These are phyloP conservation scores for Sanghuangporus sanghuang DNA, from an alignment of 1,284 basidiomycete species.

Conservation along the genomic window DNA sequence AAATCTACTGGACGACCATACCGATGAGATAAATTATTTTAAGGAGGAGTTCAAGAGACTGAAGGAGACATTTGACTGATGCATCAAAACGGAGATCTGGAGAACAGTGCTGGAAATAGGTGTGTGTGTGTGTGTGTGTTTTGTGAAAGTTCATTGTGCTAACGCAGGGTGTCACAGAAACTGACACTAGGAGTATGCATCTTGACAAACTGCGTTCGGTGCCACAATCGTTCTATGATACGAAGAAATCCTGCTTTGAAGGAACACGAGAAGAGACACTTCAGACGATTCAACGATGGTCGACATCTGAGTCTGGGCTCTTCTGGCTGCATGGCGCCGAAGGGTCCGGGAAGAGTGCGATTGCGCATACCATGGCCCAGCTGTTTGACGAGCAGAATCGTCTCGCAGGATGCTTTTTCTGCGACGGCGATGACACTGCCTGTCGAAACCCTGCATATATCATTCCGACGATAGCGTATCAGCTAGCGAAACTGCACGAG, in stretches of 20 bases:
- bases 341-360: constrained; percentile 30
- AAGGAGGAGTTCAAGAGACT: not conserved
- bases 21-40: not conserved
- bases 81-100: not conserved
- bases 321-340: constrained; percentile 32
- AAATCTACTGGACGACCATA: too few species aligned
- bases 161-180: not conserved
- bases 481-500: not conserved
- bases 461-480: not conserved
- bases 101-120: not conserved
- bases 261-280: not conserved
- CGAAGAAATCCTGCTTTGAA: not conserved
- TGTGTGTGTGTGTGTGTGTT: too few species aligned
- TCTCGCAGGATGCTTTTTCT: constrained; percentile 23
- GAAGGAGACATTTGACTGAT: not conserved
- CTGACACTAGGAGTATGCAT: not conserved
- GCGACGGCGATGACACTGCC: not conserved
- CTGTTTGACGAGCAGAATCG: constrained; percentile 24
- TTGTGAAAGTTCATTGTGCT: too few species aligned
- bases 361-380: constrained; percentile 28
- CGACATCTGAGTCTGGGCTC: constrained; percentile 18
- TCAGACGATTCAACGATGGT: not conserved
- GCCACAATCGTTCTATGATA: not conserved
- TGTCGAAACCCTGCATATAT: not conserved
- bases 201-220: not conserved